phyloP scores from a whole-genome alignment of 306 rosid genomes.

The peach (Prunus persica) region Prunus_persica_NCBIv2 NC_034013.1:14424501-14425000 shows the following conservation, averaged over 20 bases:
- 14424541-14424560: not conserved
- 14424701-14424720: constrained; percentile 10
- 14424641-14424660: constrained; percentile 17
- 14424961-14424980: not conserved
- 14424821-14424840: too few relatives aligned
- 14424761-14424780: not conserved
- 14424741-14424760: not conserved
- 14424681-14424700: constrained; percentile 1
- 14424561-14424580: not conserved
- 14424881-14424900: not conserved
- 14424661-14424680: not conserved
- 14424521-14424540: not conserved
- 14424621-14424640: constrained; percentile 20
- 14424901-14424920: not conserved
- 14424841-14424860: too few relatives aligned
- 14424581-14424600: too few relatives aligned
- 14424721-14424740: not conserved
- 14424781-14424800: constrained; percentile 10
- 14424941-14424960: constrained; percentile 14
- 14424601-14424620: not conserved
- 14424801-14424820: not conserved
- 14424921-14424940: not conserved
- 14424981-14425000: constrained; percentile 10
- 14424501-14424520: constrained; percentile 11
- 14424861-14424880: not conserved